Conservation (phyloP, 83 land plant genomes). For the Diphasiastrum complanatum region DNA sequence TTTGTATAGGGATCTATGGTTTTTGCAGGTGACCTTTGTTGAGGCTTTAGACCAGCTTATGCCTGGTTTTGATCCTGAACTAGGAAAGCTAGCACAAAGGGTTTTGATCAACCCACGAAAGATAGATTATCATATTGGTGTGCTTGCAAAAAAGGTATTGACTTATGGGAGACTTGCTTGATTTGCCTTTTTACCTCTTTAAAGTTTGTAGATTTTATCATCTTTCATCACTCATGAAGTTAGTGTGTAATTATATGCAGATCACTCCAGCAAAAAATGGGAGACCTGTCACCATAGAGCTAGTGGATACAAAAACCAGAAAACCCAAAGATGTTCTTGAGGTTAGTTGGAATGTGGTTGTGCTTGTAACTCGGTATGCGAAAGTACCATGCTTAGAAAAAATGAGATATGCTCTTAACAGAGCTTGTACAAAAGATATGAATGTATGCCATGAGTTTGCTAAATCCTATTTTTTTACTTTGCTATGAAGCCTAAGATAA, state of each 20-base stretch:
- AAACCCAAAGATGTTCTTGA: slow-evolving; percentile 88
- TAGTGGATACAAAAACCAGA: slow-evolving; percentile 93
- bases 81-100: slow-evolving; percentile 92
- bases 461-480: too few species aligned
- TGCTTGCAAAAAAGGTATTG: slow-evolving; percentile 93
- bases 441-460: too few species aligned
- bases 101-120: slow-evolving; percentile 89
- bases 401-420: too few species aligned
- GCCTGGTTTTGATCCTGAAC: slow-evolving; percentile 99
- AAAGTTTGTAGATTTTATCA: background rate
- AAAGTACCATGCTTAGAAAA: too few species aligned
- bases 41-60: slow-evolving; percentile 97
- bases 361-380: background rate
- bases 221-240: slow-evolving; percentile 1
- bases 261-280: slow-evolving; percentile 99
- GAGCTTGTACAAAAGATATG: too few species aligned
- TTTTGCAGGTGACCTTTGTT: slow-evolving; percentile 85
- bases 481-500: background rate
- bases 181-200: background rate
- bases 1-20: too few species aligned
- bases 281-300: slow-evolving; percentile 85
- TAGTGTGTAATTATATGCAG: slow-evolving; percentile 32
- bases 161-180: background rate
- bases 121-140: slow-evolving; percentile 92
- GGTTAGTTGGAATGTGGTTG: too few species aligned